phyloP scores from a whole-genome alignment of 2,329 filamentous ascomycete species.

The Aurifilum marmelostoma region DNA sequence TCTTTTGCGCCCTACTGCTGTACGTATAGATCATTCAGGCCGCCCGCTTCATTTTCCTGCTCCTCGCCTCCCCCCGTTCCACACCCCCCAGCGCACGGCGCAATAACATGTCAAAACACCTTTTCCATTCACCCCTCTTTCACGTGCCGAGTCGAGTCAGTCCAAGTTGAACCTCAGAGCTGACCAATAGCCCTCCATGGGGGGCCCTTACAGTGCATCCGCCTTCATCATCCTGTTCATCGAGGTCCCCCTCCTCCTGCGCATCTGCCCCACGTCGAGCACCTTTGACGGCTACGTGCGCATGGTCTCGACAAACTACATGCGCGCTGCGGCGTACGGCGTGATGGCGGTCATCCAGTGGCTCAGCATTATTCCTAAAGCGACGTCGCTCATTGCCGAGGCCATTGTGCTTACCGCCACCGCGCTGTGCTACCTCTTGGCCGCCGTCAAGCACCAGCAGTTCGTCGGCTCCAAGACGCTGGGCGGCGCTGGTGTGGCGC shows the following conservation, averaged over 20 bases:
- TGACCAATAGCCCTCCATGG: conserved; percentile 8
- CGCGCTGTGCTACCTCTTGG: conserved; percentile 77
- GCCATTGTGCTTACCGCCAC: conserved; percentile 81
- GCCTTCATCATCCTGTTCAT: conserved; percentile 79
- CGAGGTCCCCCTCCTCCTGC: conserved; percentile 90
- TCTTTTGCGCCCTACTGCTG: conserved; percentile 58
- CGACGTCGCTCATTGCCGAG: conserved; percentile 81
- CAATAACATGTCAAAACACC: not conserved
- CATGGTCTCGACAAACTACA: conserved; percentile 93
- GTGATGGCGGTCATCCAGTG: conserved; percentile 84
- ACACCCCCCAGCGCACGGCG: not conserved
- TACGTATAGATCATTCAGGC: conserved; percentile 42
- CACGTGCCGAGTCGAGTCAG: not conserved
- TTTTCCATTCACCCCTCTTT: not conserved
- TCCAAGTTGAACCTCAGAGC: not conserved
- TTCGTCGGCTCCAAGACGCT: conserved; percentile 95
- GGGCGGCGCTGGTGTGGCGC: conserved; percentile 88
- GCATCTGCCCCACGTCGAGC: conserved; percentile 93
- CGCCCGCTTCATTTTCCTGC: not conserved
- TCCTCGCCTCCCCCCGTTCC: not conserved
- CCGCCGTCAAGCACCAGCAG: conserved; percentile 79
- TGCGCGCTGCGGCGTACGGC: conserved; percentile 85
- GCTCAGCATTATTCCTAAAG: conserved; percentile 68
- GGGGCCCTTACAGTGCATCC: conserved; percentile 56
- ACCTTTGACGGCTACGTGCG: conserved; percentile 90